A percentile compares a stretch with the other conserved stretches of the same genome.
These are phyloP conservation scores for Manihot esculenta DNA, from an alignment of 441 rosid species.

Conservation along the genomic window DNA sequence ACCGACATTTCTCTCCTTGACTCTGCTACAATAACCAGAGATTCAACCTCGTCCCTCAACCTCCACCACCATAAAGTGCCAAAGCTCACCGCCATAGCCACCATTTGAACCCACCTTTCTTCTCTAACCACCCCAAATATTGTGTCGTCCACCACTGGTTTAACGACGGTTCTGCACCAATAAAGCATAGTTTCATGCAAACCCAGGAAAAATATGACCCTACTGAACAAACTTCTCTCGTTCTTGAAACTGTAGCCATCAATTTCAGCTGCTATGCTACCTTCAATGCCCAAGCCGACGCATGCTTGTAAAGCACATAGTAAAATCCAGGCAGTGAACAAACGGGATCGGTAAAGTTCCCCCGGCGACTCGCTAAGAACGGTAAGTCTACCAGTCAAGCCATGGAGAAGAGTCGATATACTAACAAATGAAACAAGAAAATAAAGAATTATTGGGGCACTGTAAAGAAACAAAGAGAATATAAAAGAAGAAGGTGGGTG, in stretches of 20 bases:
- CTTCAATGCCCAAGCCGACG: constrained; percentile 59
- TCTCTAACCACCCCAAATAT: constrained; percentile 37
- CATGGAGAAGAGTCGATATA: constrained; percentile 52
- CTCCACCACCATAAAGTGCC: constrained; percentile 88
- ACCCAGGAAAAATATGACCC: constrained; percentile 65
- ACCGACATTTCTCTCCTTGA: constrained; percentile 44
- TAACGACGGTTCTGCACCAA: constrained; percentile 65
- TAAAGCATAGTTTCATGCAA: constrained; percentile 65
- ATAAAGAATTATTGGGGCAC: constrained; percentile 42
- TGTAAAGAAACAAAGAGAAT: constrained; percentile 33
- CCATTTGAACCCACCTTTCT: constrained; percentile 53
- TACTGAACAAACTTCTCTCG: constrained; percentile 40
- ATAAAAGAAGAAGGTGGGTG: constrained; percentile 17
- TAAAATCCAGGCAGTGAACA: constrained; percentile 58
- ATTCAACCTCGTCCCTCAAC: constrained; percentile 73
- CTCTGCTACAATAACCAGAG: constrained; percentile 56
- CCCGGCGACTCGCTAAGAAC: constrained; percentile 28
- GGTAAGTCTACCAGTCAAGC: constrained; percentile 46
- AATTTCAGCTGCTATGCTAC: constrained; percentile 37
- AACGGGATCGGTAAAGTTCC: constrained; percentile 28
- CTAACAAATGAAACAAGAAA: constrained; percentile 41
- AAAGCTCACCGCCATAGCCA: constrained; percentile 41
- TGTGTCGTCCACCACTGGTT: constrained; percentile 70
- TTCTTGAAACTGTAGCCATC: constrained; percentile 34
- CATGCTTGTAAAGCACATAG: constrained; percentile 55